Conservation (phyloP, 2,329 filamentous ascomycete genomes). For the Sarocladium strictum region DNA sequence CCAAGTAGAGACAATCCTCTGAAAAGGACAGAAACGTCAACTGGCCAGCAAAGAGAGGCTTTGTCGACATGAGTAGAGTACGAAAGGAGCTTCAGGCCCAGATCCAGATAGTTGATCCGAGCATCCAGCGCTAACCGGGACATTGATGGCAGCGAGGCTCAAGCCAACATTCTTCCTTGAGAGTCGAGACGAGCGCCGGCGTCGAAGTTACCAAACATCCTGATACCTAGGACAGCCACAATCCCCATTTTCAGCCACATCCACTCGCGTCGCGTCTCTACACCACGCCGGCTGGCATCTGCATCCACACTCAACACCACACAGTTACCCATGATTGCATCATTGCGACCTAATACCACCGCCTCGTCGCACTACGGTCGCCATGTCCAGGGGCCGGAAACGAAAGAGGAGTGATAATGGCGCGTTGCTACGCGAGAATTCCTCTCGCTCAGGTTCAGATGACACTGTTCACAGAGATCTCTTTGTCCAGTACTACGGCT, state of each 20-base stretch:
- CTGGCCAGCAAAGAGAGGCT: too few relatives aligned
- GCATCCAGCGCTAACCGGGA: background rate
- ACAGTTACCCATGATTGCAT: background rate
- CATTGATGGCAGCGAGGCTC: background rate
- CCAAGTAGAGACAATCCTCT: background rate
- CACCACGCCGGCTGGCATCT: background rate
- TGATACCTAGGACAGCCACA: background rate
- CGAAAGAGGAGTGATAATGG: constrained; percentile 19
- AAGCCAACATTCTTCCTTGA: background rate
- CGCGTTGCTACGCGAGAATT: constrained; percentile 15
- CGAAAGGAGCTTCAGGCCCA: background rate
- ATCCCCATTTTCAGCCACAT: background rate
- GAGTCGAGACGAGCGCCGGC: background rate
- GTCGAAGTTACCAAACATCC: background rate
- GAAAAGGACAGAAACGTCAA: background rate
- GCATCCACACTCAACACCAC: background rate
- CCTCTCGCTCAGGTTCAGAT: constrained; percentile 7
- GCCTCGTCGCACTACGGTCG: background rate
- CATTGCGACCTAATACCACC: background rate
- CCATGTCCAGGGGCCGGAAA: constrained; percentile 22
- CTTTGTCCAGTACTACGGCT: constrained; percentile 61
- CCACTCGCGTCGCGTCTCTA: background rate
- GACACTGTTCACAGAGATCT: constrained; percentile 49
- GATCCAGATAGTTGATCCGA: background rate
- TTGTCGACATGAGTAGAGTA: background rate